Evolutionary conservation across 306 rosid genomes (phyloP).

Genomic region (Cyclanthera cordifolia): DNA sequence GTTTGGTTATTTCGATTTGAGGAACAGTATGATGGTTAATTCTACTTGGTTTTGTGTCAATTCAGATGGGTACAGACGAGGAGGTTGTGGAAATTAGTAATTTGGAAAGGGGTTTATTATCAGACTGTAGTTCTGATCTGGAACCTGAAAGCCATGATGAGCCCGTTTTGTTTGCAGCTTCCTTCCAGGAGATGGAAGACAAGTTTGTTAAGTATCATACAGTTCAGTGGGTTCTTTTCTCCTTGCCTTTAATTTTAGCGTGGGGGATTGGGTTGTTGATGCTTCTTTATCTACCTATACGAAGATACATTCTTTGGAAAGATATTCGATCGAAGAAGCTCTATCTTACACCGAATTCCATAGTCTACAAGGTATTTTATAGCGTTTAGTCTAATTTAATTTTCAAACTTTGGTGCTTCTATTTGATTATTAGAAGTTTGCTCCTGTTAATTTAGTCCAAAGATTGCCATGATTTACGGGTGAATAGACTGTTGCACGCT

Average conservation of each 20-base stretch:
- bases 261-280: conserved; percentile 83
- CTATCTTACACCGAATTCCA: conserved; percentile 61
- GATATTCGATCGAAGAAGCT: conserved; percentile 67
- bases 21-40: background rate
- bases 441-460: background rate
- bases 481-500: background rate
- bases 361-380: conserved; percentile 54
- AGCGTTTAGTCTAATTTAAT: background rate
- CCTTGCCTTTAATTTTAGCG: conserved; percentile 51
- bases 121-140: conserved; percentile 16
- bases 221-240: conserved; percentile 66
- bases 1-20: no score
- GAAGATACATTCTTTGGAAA: conserved; percentile 52
- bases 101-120: conserved; percentile 45
- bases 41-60: background rate
- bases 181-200: conserved; percentile 64
- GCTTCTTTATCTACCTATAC: conserved; percentile 70
- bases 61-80: conserved; percentile 31
- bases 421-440: background rate
- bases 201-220: conserved; percentile 55
- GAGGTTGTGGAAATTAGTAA: conserved; percentile 53
- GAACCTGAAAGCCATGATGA: conserved; percentile 32
- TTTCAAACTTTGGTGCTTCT: background rate
- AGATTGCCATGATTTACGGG: background rate
- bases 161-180: conserved; percentile 45